phyloP scores from a whole-genome alignment of 2,329 filamentous ascomycete genomes.

The Aureobasidium sp. region DNA sequence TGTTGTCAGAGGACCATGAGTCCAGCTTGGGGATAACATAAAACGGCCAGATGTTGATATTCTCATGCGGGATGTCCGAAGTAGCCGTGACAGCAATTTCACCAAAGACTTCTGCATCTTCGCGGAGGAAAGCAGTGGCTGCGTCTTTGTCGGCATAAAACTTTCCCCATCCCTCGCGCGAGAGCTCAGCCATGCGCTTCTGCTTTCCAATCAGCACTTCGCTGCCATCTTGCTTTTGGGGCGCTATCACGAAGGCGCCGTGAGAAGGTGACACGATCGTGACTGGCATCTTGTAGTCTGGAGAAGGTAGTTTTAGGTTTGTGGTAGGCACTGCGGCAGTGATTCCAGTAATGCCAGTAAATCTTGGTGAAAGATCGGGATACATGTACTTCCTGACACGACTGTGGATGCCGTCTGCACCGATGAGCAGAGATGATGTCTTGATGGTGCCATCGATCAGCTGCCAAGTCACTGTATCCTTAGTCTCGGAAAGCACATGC shows the following conservation, averaged over 20 bases:
- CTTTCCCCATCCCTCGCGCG: slow-evolving; percentile 29
- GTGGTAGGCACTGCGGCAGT: slow-evolving; percentile 20
- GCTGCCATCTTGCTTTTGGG: slow-evolving; percentile 29
- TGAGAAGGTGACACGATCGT: slow-evolving; percentile 29
- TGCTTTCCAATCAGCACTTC: slow-evolving; percentile 34
- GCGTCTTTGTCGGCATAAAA: slow-evolving; percentile 26
- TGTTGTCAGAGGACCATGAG: slow-evolving; percentile 35
- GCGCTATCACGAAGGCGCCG: slow-evolving; percentile 34
- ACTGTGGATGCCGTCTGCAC: slow-evolving; percentile 21
- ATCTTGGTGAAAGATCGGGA: slow-evolving; percentile 20
- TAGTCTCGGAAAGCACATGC: slow-evolving; percentile 27
- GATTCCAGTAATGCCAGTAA: slow-evolving; percentile 21
- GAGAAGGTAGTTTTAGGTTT: slow-evolving; percentile 21
- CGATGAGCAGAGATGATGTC: slow-evolving; percentile 21
- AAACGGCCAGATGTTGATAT: slow-evolving; percentile 24
- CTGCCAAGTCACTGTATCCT: slow-evolving; percentile 27
- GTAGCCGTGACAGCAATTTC: slow-evolving; percentile 21
- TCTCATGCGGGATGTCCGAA: slow-evolving; percentile 16
- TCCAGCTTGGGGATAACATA: slow-evolving; percentile 33
- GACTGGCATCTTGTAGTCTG: slow-evolving; percentile 25
- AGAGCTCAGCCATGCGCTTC: slow-evolving; percentile 26
- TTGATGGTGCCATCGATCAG: slow-evolving; percentile 18
- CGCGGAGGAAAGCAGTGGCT: slow-evolving; percentile 17
- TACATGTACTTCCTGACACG: slow-evolving; percentile 30
- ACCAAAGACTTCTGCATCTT: slow-evolving; percentile 1